These are phyloP conservation scores for Neonectria neomacrospora DNA, from an alignment of 2,329 filamentous ascomycete genomes.

Conservation along the genomic window DNA sequence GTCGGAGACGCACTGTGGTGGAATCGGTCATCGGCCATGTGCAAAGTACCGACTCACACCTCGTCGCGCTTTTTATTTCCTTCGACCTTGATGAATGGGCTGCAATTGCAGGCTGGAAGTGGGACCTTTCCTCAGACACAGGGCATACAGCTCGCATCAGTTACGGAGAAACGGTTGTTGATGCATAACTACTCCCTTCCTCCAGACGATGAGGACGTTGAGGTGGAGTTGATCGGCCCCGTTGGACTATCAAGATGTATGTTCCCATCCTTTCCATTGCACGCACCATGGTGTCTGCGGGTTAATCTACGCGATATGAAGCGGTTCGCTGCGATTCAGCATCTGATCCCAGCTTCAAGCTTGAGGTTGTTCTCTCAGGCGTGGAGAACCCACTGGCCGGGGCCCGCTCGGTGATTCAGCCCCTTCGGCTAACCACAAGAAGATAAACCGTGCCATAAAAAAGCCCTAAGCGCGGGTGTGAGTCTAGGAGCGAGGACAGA, in stretches of 20 bases:
- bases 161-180: constrained; percentile 13
- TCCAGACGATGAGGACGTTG: constrained; percentile 10
- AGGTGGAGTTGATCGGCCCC: not conserved
- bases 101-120: constrained; percentile 15
- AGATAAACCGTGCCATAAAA: constrained; percentile 27
- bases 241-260: not conserved
- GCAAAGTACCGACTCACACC: constrained; percentile 19
- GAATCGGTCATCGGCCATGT: constrained; percentile 15
- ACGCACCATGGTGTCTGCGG: constrained; percentile 10
- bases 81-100: constrained; percentile 7
- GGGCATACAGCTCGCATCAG: constrained; percentile 16
- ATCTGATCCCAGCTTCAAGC: constrained; percentile 28
- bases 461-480: constrained; percentile 36
- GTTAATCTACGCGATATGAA: constrained; percentile 12
- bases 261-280: not conserved
- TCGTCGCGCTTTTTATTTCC: constrained; percentile 24
- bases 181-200: constrained; percentile 16
- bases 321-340: constrained; percentile 14
- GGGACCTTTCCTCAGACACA: constrained; percentile 9
- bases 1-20: constrained; percentile 30
- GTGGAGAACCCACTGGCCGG: constrained; percentile 34
- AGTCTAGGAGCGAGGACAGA: constrained; percentile 26
- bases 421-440: constrained; percentile 37
- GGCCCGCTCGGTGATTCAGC: constrained; percentile 31
- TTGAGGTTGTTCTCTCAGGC: constrained; percentile 33